Conservation (phyloP, 2,329 filamentous ascomycete genomes). For the Pseudogymnoascus verrucosus region DNA sequence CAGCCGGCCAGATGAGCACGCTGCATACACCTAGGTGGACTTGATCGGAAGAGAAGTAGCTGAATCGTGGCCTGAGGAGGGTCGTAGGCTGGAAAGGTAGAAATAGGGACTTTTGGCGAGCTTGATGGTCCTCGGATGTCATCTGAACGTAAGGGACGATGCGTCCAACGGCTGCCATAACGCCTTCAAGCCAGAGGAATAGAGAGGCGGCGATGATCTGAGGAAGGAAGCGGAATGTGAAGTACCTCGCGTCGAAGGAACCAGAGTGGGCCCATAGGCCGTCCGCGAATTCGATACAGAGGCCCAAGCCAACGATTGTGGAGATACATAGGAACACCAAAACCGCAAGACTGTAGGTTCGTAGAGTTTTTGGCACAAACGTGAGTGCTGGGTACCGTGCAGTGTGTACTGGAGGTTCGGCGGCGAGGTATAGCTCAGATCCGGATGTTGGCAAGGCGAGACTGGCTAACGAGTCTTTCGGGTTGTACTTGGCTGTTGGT, state of each 20-base stretch:
- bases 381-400: conserved; percentile 47
- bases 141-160: conserved; percentile 73
- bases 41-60: conserved; percentile 61
- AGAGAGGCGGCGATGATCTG: conserved; percentile 65
- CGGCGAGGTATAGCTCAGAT: conserved; percentile 39
- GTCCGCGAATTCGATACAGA: conserved; percentile 62
- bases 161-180: conserved; percentile 67
- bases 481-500: conserved; percentile 2
- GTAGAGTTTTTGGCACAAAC: conserved; percentile 65
- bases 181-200: conserved; percentile 67
- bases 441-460: conserved; percentile 11
- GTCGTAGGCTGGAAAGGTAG: conserved; percentile 51
- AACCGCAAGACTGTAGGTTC: conserved; percentile 53
- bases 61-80: conserved; percentile 59
- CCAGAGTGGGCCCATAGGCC: conserved; percentile 49
- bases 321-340: conserved; percentile 55
- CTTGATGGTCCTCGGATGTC: conserved; percentile 52
- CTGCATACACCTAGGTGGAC: conserved; percentile 59
- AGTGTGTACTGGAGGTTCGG: conserved; percentile 35
- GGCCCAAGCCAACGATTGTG: conserved; percentile 65
- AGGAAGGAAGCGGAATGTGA: conserved; percentile 78
- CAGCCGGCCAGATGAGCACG: conserved; percentile 65
- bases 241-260: conserved; percentile 69
- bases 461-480: neutral
- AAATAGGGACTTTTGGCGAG: conserved; percentile 59